Evolutionary conservation across 306 rosid species (phyloP), one percentile per base, ranked within the genome.

Genomic region (Betula pendula): DNA sequence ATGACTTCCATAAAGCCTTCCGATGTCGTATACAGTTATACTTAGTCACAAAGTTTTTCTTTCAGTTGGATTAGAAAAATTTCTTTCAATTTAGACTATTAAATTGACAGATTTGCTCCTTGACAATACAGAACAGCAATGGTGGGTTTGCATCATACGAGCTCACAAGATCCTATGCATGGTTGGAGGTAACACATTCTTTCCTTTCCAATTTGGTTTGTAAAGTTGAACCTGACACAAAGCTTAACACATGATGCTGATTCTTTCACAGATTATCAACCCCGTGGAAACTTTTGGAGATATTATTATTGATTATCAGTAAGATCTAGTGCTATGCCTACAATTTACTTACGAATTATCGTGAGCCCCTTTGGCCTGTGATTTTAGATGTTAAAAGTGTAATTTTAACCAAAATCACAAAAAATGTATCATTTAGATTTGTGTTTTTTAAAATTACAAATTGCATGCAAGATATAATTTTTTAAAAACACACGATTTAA

Each of bases 71-170:
- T n/a, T n/a, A n/a, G n/a, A n/a, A n/a, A n/a, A n/a, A n/a, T n/a
- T n/a, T n/a, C n/a, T n/a, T n/a, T n/a, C n/a, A n/a, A n/a, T n/a
- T n/a, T n/a, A n/a, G n/a, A n/a, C n/a, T n/a, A n/a, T n/a, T n/a
- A n/a, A n/a, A n/a, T n/a, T n/a, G n/a, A n/a, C n/a, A n/a, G n/a
- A n/a, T n/a, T n/a, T 24, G 2, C 31, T 81, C 47, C 52, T 67
- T 1, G 16, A 24, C 45, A 48, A 56, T 74, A 31, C 87, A 92
- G 93, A 92, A 90, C 74, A 60, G n/a, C 15, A 88, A 69, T 56
- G 97, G 97, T 8, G 97, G 97, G 8, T 92, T 86, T 79, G 93
- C 96, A 50, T 87, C 97, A 25, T 92, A 92, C 76, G 97, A 92
- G 77, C 96, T 86, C 77, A 92, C 97, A 48, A 89, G 97, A 89